These are phyloP conservation scores for Apiospora koreana DNA, from an alignment of 2,329 filamentous ascomycete species.

Conservation along the genomic window DNA sequence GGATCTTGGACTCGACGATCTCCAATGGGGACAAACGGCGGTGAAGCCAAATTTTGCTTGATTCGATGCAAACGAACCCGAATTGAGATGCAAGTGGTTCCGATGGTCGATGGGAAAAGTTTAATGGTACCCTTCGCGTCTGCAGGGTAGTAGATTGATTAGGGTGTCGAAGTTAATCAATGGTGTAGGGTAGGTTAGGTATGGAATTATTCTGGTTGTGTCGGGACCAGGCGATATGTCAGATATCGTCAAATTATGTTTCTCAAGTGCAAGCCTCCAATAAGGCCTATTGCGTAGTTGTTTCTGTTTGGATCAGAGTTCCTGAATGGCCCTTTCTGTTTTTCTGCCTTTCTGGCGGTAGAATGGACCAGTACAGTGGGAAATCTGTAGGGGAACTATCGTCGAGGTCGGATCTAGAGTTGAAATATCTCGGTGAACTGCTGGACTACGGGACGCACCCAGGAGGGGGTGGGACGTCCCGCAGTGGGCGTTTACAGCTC, in stretches of 20 bases:
- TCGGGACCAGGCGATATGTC: not conserved
- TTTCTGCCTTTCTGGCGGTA: too few species aligned
- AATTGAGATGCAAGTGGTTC: not conserved
- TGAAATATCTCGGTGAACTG: constrained; percentile 76
- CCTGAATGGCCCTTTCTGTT: constrained; percentile 24
- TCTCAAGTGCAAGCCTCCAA: constrained; percentile 17
- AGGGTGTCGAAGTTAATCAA: not conserved
- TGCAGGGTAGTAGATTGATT: not conserved
- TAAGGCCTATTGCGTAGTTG: constrained; percentile 24
- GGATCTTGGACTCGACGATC: constrained; percentile 22
- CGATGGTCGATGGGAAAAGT: not conserved
- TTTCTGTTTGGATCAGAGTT: constrained; percentile 36
- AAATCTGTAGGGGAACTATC: constrained; percentile 63
- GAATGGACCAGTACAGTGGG: constrained; percentile 43
- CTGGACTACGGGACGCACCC: constrained; percentile 75
- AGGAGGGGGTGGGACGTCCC: constrained; percentile 57
- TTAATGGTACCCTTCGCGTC: not conserved
- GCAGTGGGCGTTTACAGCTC: constrained; percentile 91
- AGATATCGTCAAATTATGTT: not conserved
- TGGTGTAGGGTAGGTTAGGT: not conserved
- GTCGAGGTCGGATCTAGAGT: constrained; percentile 62
- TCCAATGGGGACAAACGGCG: constrained; percentile 36
- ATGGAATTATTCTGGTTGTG: constrained; percentile 6
- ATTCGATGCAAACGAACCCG: not conserved
- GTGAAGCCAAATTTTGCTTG: constrained; percentile 27